These are phyloP conservation scores for Carex arenaria DNA, from an alignment of 202 grass and related monocot species.

Conservation along the genomic window DNA sequence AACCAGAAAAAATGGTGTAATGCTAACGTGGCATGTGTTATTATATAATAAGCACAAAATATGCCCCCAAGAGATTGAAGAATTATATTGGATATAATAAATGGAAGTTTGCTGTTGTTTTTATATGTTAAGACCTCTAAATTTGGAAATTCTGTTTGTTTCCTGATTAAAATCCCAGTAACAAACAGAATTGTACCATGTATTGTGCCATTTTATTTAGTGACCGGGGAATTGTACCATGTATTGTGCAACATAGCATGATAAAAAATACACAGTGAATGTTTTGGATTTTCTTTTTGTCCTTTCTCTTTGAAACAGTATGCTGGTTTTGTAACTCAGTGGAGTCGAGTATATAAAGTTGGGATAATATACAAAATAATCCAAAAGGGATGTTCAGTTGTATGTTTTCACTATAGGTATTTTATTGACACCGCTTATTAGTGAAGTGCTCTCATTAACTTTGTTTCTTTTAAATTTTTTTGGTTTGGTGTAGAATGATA, in stretches of 20 bases:
- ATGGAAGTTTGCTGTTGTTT: constrained; percentile 7
- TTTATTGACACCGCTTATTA: not conserved
- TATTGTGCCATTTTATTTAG: not conserved
- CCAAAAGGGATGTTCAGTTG: constrained; percentile 6
- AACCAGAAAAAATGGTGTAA: not conserved
- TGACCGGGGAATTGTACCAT: not conserved
- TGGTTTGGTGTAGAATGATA: constrained; percentile 54
- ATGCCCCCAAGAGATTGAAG: not conserved
- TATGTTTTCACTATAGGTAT: constrained; percentile 16
- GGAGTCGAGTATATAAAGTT: not conserved
- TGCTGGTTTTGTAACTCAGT: not conserved
- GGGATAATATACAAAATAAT: not conserved
- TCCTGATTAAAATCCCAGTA: not conserved
- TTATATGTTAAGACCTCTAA: not conserved
- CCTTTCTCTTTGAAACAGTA: not conserved
- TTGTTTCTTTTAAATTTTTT: not conserved
- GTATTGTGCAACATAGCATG: not conserved
- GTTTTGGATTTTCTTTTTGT: constrained; percentile 8
- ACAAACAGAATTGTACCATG: not conserved
- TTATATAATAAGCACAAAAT: not conserved
- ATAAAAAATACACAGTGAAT: not conserved
- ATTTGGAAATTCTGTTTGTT: not conserved
- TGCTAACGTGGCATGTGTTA: not conserved
- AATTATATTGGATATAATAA: not conserved
- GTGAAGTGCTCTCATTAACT: not conserved